Conservation (phyloP, 2,329 filamentous ascomycete species). For the Fusarium tuaranense region DNA sequence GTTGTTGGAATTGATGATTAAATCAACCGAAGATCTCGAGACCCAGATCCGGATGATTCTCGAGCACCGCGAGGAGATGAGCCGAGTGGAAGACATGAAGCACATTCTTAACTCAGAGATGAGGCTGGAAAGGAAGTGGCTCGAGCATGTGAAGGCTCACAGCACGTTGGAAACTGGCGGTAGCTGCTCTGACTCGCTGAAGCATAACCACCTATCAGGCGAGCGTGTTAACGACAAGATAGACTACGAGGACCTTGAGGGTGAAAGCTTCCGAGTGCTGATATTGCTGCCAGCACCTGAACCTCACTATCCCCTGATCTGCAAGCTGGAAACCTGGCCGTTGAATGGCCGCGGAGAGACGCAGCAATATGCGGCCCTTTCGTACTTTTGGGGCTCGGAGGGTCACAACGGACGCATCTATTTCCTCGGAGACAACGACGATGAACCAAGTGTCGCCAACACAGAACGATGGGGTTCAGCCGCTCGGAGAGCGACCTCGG, state of each 20-base stretch:
- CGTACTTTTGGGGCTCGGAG: not conserved
- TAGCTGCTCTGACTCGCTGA: not conserved
- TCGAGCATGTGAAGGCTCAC: not conserved
- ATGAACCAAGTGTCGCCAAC: not conserved
- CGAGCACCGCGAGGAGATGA: not conserved
- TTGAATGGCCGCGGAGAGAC: not conserved
- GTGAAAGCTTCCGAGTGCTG: not conserved
- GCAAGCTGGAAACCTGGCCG: not conserved
- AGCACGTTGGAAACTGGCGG: not conserved
- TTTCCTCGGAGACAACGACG: not conserved
- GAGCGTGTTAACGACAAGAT: not conserved
- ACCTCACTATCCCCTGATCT: not conserved
- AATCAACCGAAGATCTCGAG: not conserved
- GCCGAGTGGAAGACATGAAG: not conserved
- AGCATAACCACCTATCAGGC: not conserved
- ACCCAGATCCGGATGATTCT: not conserved
- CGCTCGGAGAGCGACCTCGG: not conserved
- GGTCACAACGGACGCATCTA: not conserved
- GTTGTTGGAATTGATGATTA: not conserved
- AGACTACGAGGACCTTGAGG: not conserved
- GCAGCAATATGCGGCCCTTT: not conserved
- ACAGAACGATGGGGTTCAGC: not conserved
- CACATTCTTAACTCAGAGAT: not conserved
- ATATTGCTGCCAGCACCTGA: not conserved
- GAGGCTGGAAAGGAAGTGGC: not conserved